Conservation (phyloP, 192 early-diverging fungal species). For the Geranomyces michiganensis region DNA sequence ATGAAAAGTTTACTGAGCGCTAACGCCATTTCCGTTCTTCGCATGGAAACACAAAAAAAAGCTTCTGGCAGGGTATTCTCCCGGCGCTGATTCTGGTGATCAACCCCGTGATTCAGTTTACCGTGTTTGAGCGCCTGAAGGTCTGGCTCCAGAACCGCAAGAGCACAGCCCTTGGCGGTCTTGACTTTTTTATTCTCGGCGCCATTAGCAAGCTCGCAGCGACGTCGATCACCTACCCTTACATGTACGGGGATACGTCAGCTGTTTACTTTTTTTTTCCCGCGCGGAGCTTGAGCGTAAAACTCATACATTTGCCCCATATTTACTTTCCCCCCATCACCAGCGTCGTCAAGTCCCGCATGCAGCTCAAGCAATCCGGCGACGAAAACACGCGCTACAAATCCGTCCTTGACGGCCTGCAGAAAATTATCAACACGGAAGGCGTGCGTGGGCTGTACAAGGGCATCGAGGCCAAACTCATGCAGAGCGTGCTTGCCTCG, state of each 20-base stretch:
- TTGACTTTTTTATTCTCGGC: slow-evolving; percentile 96
- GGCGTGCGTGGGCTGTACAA: slow-evolving; percentile 77
- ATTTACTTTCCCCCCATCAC: background rate
- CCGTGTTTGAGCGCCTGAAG: slow-evolving; percentile 95
- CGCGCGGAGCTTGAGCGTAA: background rate
- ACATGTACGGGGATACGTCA: slow-evolving; percentile 68
- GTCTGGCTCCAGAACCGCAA: slow-evolving; percentile 55
- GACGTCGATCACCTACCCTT: slow-evolving; percentile 96
- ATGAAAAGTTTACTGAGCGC: too few species aligned
- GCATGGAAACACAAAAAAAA: too few species aligned
- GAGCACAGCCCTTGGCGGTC: slow-evolving; percentile 61
- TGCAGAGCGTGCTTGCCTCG: slow-evolving; percentile 93
- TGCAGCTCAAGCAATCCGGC: slow-evolving; percentile 91
- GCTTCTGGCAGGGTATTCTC: slow-evolving; percentile 87
- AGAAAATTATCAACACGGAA: slow-evolving; percentile 89
- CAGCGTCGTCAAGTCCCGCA: slow-evolving; percentile 93
- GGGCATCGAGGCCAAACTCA: slow-evolving; percentile 89
- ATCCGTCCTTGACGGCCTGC: slow-evolving; percentile 84
- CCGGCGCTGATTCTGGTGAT: slow-evolving; percentile 97
- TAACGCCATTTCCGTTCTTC: background rate
- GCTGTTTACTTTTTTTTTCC: background rate
- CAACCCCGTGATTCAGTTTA: slow-evolving; percentile 99
- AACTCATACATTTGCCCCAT: background rate
- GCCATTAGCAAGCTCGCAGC: slow-evolving; percentile 94
- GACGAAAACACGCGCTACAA: slow-evolving; percentile 72